These are phyloP conservation scores for Verticillium dahliae DNA, from an alignment of 2,329 filamentous ascomycete species.

Conservation along the genomic window DNA sequence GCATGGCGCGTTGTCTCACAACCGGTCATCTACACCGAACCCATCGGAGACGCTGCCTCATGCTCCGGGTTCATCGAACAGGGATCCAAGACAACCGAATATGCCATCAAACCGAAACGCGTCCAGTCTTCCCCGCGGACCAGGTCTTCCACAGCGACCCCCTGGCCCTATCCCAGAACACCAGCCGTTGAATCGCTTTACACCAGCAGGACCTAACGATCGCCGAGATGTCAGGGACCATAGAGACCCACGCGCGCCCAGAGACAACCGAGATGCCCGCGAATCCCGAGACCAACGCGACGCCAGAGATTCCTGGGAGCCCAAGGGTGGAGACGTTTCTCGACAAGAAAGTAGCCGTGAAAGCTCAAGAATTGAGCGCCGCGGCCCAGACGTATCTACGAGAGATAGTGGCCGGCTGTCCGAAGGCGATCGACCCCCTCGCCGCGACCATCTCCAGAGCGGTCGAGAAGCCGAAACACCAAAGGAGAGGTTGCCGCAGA, in stretches of 20 bases:
- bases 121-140: conserved; percentile 18
- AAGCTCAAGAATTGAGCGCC: conserved; percentile 31
- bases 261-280: conserved; percentile 28
- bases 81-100: background rate
- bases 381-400: conserved; percentile 26
- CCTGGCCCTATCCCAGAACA: conserved; percentile 48
- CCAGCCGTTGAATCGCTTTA: conserved; percentile 37
- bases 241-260: conserved; percentile 24
- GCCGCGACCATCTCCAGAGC: conserved; percentile 17
- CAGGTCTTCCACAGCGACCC: conserved; percentile 48
- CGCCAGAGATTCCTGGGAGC: conserved; percentile 23
- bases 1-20: background rate
- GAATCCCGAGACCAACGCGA: conserved; percentile 33
- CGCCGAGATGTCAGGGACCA: conserved; percentile 17
- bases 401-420: conserved; percentile 28
- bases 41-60: background rate
- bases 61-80: background rate
- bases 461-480: background rate
- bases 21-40: background rate
- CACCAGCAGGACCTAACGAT: conserved; percentile 11
- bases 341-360: conserved; percentile 37
- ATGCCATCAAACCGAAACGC: conserved; percentile 2
- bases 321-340: conserved; percentile 30
- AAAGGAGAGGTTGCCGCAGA: background rate
- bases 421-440: conserved; percentile 33